Percentiles rank a stretch among this genome's conserved stretches.
Evolutionary conservation across 352 stramenopile species (phyloP).

Genomic region (Phytophthora tubulina): DNA sequence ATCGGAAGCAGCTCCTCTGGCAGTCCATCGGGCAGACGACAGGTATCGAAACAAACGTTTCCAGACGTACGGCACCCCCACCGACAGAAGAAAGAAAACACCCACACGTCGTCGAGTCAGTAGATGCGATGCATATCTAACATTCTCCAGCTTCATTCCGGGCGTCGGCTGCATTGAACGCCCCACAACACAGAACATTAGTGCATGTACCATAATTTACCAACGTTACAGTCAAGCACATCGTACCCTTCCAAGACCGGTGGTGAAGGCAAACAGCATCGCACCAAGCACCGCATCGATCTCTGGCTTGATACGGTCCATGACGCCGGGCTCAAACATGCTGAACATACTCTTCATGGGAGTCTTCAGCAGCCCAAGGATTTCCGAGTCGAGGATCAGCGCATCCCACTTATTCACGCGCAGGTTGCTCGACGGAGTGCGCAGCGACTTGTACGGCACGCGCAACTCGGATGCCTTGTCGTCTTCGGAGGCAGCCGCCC

Average conservation of each 20-base stretch:
- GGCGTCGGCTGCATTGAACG: slow-evolving; percentile 65
- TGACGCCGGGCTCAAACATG: slow-evolving; percentile 74
- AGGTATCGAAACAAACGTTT: slow-evolving; percentile 76
- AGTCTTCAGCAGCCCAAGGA: slow-evolving; percentile 76
- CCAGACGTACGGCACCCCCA: slow-evolving; percentile 80
- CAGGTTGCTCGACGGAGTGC: slow-evolving; percentile 53
- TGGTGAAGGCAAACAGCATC: slow-evolving; percentile 75
- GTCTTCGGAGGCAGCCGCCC: not conserved
- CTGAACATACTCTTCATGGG: slow-evolving; percentile 84
- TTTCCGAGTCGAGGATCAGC: slow-evolving; percentile 82
- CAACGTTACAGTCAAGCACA: not conserved
- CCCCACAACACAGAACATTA: slow-evolving; percentile 11
- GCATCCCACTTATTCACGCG: slow-evolving; percentile 90
- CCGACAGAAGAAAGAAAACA: slow-evolving; percentile 74
- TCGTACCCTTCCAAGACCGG: slow-evolving; percentile 66
- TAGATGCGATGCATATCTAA: slow-evolving; percentile 61
- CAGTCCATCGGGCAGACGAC: slow-evolving; percentile 60
- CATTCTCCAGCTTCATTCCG: slow-evolving; percentile 87
- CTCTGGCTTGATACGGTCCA: slow-evolving; percentile 77
- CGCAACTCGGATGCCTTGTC: slow-evolving; percentile 6
- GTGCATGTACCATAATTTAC: not conserved
- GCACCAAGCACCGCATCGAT: slow-evolving; percentile 67
- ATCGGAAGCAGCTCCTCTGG: slow-evolving; percentile 9
- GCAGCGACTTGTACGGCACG: slow-evolving; percentile 59
- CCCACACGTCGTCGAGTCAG: slow-evolving; percentile 62